Evolutionary conservation across 2,329 filamentous ascomycete species (phyloP).

Genomic region (Fusarium pseudograminearum): DNA sequence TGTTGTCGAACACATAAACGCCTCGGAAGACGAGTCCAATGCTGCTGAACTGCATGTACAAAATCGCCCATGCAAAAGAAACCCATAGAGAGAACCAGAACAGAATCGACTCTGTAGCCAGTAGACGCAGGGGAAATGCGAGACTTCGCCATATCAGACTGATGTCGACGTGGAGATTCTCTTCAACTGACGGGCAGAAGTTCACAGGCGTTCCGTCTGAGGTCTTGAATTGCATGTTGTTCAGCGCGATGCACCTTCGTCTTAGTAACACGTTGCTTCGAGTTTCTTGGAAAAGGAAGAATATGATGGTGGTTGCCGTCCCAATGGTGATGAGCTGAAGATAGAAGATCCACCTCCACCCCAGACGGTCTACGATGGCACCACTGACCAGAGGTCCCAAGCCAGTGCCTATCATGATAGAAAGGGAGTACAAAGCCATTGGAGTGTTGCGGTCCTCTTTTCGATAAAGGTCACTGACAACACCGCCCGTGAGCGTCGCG

Average conservation of each 20-base stretch:
- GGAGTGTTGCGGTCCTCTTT: conserved; percentile 73
- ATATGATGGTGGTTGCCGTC: conserved; percentile 65
- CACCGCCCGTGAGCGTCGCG: conserved; percentile 67
- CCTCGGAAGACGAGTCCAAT: conserved; percentile 75
- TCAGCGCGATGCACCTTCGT: conserved; percentile 69
- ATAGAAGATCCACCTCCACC: conserved; percentile 77
- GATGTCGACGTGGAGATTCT: conserved; percentile 37
- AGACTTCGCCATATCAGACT: conserved; percentile 48
- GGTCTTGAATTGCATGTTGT: conserved; percentile 55
- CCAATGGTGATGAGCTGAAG: conserved; percentile 71
- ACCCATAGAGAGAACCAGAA: conserved; percentile 78
- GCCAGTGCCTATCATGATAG: conserved; percentile 72
- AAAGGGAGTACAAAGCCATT: conserved; percentile 74
- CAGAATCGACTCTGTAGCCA: conserved; percentile 70
- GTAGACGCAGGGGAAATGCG: conserved; percentile 55
- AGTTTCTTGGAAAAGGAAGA: conserved; percentile 74
- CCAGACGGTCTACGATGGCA: conserved; percentile 67
- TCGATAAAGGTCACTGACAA: conserved; percentile 75
- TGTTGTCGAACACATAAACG: conserved; percentile 69
- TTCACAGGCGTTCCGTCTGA: neutral
- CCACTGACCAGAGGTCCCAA: conserved; percentile 71
- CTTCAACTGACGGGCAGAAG: conserved; percentile 21
- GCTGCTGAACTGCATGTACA: conserved; percentile 70
- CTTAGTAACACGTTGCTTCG: conserved; percentile 74
- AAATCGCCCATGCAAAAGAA: conserved; percentile 76